Base-by-base conservation (phyloP, 768 basidiomycete species). In the Coprinopsis sp. region DNA sequence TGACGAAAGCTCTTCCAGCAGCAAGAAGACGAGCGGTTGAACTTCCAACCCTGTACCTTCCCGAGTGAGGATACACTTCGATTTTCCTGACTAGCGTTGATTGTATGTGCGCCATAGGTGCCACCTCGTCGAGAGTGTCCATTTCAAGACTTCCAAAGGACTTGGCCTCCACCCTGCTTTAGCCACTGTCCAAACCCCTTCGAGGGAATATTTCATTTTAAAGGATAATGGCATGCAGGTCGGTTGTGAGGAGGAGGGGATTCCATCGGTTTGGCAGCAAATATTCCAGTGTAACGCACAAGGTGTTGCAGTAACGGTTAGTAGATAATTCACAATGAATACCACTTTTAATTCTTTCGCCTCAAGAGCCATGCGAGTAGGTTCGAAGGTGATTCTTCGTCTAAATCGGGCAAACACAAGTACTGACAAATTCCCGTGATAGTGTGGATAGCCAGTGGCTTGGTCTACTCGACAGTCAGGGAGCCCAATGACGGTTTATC, bases 141-240 rank as follows among this genome's bases (percentile, higher is more conserved):
- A 89, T 60, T 81, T 89, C 54, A 69, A 69, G 3, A 66, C 75
- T 0, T 44, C 68, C 0, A 55, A 63, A 6, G 67, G 73, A 7
- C 54, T 55, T 16, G 57, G 66, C 2, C 63, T 91, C 14, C 87
- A 89, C 55, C 61, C 64, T 1, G 82, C 82, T 2, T 54, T 90
- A 4, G 87, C 87, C 1, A 67, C 77, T 14, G 74, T 89, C 7
- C 87, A 87, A 59, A 90, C 87, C 0, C 79, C 79, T 2, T 69
- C 65, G 27, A 63, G 87, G 48, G 83, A 82, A 58, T 86, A 87
- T 56, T 82, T 71, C 54, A 71, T 90, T 27, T 60, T 91, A 50
- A 76, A 72, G 45, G 84, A 88, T 49, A 89, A 85, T 45, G 87
- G 87, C 13, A 81, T 87, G 78, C 78, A 84, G 53, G 71, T 90